Percentiles rank a stretch among this genome's conserved stretches.
Evolutionary conservation across 2,329 filamentous ascomycete species (phyloP).

Genomic region (Raffaelea arxii): DNA sequence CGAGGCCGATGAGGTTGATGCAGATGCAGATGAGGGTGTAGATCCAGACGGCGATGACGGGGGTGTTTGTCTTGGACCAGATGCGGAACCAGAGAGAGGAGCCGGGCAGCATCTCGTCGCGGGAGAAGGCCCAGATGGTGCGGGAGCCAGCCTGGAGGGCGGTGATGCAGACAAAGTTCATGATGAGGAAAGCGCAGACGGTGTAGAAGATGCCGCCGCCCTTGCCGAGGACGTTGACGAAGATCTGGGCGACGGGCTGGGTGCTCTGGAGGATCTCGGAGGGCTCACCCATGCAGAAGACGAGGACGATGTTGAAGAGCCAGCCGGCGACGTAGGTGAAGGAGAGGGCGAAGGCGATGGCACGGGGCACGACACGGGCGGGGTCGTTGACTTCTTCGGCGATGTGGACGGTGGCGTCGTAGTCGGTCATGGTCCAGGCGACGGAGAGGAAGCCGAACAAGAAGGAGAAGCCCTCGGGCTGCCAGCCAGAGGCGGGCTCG

Average conservation of each 20-base stretch:
- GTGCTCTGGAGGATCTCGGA: slow-evolving; percentile 35
- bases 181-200: slow-evolving; percentile 45
- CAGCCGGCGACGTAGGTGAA: slow-evolving; percentile 47
- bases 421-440: slow-evolving; percentile 49
- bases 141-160: slow-evolving; percentile 43
- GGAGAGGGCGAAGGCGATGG: slow-evolving; percentile 43
- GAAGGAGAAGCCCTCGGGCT: slow-evolving; percentile 43
- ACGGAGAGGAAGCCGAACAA: slow-evolving; percentile 52
- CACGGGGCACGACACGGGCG: slow-evolving; percentile 32
- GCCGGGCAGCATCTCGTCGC: slow-evolving; percentile 38
- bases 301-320: slow-evolving; percentile 48
- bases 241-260: slow-evolving; percentile 47
- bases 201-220: slow-evolving; percentile 43
- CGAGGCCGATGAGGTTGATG: slow-evolving; percentile 50
- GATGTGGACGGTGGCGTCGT: slow-evolving; percentile 27
- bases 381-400: slow-evolving; percentile 34
- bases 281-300: slow-evolving; percentile 45
- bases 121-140: slow-evolving; percentile 45
- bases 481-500: slow-evolving; percentile 41
- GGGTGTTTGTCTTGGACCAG: slow-evolving; percentile 37
- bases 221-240: slow-evolving; percentile 46
- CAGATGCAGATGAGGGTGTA: slow-evolving; percentile 42
- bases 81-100: slow-evolving; percentile 39
- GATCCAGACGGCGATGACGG: slow-evolving; percentile 45
- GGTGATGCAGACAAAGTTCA: slow-evolving; percentile 50